phyloP scores from a whole-genome alignment of 345 rosid genomes.

The Isatis tinctoria region DNA sequence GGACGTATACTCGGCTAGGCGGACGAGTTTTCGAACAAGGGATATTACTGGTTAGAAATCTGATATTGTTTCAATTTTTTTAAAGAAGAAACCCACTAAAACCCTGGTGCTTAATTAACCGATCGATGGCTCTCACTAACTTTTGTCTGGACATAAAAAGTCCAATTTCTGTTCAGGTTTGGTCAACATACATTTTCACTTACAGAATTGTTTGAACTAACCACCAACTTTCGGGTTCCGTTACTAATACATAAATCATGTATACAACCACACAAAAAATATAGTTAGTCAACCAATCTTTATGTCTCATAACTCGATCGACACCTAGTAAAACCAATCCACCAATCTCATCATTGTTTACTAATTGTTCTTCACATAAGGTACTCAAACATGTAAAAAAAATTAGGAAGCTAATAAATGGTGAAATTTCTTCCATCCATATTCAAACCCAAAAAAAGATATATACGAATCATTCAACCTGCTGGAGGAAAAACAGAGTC shows the following conservation, averaged over 20 bases:
- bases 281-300: not conserved
- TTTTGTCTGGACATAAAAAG: not conserved
- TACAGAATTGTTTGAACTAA: not conserved
- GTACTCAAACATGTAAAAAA: not conserved
- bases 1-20: no score
- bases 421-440: not conserved
- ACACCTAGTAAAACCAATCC: not conserved
- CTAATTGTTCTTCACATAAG: not conserved
- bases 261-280: not conserved
- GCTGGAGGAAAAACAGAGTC: not conserved
- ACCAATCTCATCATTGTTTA: not conserved
- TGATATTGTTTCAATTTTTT: no score
- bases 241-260: not conserved
- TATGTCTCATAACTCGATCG: not conserved
- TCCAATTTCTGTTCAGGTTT: not conserved
- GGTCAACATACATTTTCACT: not conserved
- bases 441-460: not conserved
- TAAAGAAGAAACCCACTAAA: no score
- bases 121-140: not conserved
- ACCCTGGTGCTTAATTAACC: not conserved
- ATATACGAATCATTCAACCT: not conserved
- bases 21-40: no score
- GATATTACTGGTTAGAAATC: no score
- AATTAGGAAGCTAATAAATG: not conserved
- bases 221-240: not conserved